Evolutionary conservation across 2,329 filamentous ascomycete genomes (phyloP).

Genomic region (Chalara sp.): DNA sequence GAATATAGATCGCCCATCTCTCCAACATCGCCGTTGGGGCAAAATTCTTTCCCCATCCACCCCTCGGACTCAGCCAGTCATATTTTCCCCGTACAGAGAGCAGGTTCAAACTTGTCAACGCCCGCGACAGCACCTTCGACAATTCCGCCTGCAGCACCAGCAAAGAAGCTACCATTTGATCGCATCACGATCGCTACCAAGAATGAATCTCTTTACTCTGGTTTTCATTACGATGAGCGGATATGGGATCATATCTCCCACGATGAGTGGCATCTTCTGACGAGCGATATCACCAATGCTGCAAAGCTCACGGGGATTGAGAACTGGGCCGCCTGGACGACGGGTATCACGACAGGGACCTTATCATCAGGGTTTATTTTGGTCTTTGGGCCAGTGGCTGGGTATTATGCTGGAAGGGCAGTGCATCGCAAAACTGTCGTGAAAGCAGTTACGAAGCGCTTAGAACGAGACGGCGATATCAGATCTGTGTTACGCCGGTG

Average conservation of each 20-base stretch:
- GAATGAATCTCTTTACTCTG: constrained; percentile 17
- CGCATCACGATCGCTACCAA: constrained; percentile 15
- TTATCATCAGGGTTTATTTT: constrained; percentile 12
- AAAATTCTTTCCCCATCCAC: neutral
- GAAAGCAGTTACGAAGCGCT: constrained; percentile 15
- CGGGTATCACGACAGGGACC: constrained; percentile 18
- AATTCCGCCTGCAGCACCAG: too few relatives aligned
- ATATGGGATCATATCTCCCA: constrained; percentile 14
- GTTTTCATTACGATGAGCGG: constrained; percentile 17
- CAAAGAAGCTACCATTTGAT: neutral
- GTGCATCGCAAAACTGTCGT: constrained; percentile 16
- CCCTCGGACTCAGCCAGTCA: neutral
- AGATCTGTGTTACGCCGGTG: constrained; percentile 12
- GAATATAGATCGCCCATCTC: neutral
- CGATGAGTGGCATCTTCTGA: constrained; percentile 21
- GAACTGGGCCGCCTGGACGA: constrained; percentile 17
- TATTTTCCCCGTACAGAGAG: neutral
- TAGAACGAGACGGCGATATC: constrained; percentile 15
- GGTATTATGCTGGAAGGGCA: constrained; percentile 16
- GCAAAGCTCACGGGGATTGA: constrained; percentile 15
- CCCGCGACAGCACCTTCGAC: too few relatives aligned
- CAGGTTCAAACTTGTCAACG: too few relatives aligned
- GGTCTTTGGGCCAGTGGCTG: constrained; percentile 15
- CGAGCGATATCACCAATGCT: constrained; percentile 14
- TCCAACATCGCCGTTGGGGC: neutral